Evolutionary conservation across 306 rosid genomes (phyloP).

Genomic region (Dalbergia oliveri): DNA sequence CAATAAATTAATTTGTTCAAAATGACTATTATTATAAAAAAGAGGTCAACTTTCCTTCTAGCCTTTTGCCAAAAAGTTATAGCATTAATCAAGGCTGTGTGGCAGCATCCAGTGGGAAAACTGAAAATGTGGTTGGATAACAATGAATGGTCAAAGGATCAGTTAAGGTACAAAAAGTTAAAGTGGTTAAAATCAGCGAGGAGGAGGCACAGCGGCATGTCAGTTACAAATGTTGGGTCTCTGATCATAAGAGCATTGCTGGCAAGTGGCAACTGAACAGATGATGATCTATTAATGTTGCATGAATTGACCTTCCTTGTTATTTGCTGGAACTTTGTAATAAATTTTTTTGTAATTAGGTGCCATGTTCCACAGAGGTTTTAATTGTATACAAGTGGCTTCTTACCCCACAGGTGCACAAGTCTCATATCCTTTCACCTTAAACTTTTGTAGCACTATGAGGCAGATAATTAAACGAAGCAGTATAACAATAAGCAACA

Average conservation of each 20-base stretch:
- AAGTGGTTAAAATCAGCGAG: not conserved
- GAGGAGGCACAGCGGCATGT: not conserved
- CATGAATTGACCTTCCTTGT: slow-evolving; percentile 18
- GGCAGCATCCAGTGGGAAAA: not conserved
- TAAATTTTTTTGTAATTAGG: not conserved
- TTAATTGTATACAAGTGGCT: not conserved
- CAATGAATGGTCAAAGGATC: slow-evolving; percentile 34
- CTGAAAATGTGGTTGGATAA: slow-evolving; percentile 29
- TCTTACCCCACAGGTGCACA: not conserved
- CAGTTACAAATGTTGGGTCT: slow-evolving; percentile 22
- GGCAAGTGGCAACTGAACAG: not conserved
- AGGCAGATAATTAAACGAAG: not conserved
- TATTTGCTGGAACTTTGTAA: not conserved
- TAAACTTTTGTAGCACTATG: not conserved
- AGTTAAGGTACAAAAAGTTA: not conserved
- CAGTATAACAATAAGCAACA: not conserved
- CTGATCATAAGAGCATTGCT: not conserved
- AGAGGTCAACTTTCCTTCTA: not conserved
- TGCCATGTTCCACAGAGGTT: not conserved
- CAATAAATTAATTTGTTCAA: too few relatives aligned
- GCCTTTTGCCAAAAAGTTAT: slow-evolving; percentile 9
- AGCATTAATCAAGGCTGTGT: slow-evolving; percentile 2
- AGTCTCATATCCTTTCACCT: not conserved
- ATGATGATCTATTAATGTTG: not conserved
- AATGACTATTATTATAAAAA: too few relatives aligned